These are phyloP conservation scores for Pouteria glomerata DNA, from an alignment of 148 eudicot genomes.

Conservation along the genomic window DNA sequence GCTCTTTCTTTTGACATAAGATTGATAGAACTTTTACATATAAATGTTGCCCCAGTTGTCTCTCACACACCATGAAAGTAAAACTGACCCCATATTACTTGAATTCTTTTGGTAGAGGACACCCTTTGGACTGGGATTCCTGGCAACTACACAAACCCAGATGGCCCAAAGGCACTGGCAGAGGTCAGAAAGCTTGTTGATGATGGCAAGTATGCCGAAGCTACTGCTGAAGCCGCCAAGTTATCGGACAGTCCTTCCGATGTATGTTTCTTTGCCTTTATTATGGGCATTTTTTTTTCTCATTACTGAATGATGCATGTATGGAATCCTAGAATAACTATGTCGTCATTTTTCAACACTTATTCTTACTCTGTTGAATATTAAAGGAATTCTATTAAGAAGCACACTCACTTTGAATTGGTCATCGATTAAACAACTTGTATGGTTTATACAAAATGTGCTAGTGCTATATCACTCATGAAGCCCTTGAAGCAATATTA, in stretches of 20 bases:
- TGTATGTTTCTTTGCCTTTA: conserved; percentile 33
- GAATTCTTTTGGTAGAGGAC: conserved; percentile 48
- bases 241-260: conserved; percentile 46
- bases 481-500: not conserved
- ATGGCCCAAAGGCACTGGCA: conserved; percentile 39
- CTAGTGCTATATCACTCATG: not conserved
- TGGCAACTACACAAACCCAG: conserved; percentile 56
- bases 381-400: not conserved
- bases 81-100: not conserved
- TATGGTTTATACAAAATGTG: not conserved
- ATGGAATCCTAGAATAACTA: not conserved
- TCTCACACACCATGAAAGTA: not conserved
- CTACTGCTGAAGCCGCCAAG: conserved; percentile 50
- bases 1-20: too few relatives aligned
- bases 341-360: not conserved
- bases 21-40: too few relatives aligned
- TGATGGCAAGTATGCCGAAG: conserved; percentile 59
- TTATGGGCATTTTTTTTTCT: not conserved
- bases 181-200: conserved; percentile 68
- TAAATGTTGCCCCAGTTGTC: too few relatives aligned
- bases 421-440: not conserved
- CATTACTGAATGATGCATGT: not conserved
- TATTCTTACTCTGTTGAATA: not conserved
- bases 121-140: conserved; percentile 89
- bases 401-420: not conserved